phyloP scores from a whole-genome alignment of 2,329 filamentous ascomycete genomes.

The Aspergillus caelatus region DNA sequence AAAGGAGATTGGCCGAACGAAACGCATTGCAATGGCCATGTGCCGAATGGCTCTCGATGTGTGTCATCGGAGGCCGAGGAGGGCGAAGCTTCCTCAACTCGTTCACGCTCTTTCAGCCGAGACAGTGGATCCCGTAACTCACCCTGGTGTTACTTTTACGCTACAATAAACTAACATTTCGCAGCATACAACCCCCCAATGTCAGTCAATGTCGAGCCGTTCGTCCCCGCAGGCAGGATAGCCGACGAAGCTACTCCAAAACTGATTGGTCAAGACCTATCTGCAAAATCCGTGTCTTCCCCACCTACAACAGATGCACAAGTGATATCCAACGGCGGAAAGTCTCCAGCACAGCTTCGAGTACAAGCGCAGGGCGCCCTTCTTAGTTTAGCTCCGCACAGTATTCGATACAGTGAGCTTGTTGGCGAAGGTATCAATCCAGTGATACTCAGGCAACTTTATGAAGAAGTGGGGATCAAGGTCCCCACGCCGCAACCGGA shows the following conservation, averaged over 20 bases:
- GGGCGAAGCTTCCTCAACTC: slow-evolving; percentile 29
- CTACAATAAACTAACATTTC: slow-evolving; percentile 22
- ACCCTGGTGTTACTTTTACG: background rate
- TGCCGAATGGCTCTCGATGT: background rate
- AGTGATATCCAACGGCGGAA: slow-evolving; percentile 7
- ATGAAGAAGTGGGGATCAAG: slow-evolving; percentile 67
- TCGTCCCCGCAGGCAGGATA: slow-evolving; percentile 16
- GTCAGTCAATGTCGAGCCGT: slow-evolving; percentile 27
- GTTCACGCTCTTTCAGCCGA: slow-evolving; percentile 25
- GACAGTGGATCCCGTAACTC: slow-evolving; percentile 38
- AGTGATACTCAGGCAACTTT: slow-evolving; percentile 64
- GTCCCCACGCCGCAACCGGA: slow-evolving; percentile 26
- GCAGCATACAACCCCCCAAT: slow-evolving; percentile 40
- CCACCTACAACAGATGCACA: slow-evolving; percentile 3
- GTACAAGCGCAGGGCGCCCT: slow-evolving; percentile 66
- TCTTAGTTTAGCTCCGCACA: slow-evolving; percentile 61
- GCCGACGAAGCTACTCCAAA: slow-evolving; percentile 7
- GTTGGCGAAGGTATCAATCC: slow-evolving; percentile 72
- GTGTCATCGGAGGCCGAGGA: slow-evolving; percentile 26
- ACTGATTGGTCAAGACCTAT: slow-evolving; percentile 5
- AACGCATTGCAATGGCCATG: background rate
- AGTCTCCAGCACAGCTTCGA: slow-evolving; percentile 42
- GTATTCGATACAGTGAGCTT: slow-evolving; percentile 74
- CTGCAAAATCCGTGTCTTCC: slow-evolving; percentile 8
- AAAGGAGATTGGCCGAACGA: background rate